Base-by-base conservation (phyloP, 2,329 filamentous ascomycete genomes). In the Parastagonospora nodorum region DNA sequence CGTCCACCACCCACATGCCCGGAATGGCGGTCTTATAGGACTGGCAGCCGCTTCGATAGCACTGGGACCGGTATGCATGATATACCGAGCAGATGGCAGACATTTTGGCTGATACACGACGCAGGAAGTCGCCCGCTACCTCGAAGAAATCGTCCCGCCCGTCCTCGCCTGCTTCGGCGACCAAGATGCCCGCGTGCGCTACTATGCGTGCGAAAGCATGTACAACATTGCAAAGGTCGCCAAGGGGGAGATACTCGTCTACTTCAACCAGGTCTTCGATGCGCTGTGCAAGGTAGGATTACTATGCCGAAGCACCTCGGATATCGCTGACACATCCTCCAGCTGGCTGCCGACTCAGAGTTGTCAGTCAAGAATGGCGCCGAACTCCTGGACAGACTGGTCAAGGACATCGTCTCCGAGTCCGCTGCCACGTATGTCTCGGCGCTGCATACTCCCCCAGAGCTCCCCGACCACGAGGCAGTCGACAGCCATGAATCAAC, bases 211-310 rank as follows among this genome's bases (percentile, higher is more conserved):
- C 77, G 94, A 99, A 79, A 95, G 92, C 74, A 99, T 99, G 94
- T 99, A 99, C 78, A 99, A 99, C 75, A 99, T 99, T 70, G 92
- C 94, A 69, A 99, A 99, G 77, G 94, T 99, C 41, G 94, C 93
- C 53, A 99, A 99, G 76, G 94, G 95, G 32, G 94, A 99, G 75
- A 94, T 99, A 15, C 77, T 99, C 59, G 84, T 95, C 35, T 99
- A 96, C 79, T 99, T 99, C 76, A 99, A 99, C 76, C 89, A 95
- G 67, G 94, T 99, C 57, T 99, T 99, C 69, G 94, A 99, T 77
- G 92, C 94, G 16, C 80, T 99, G 47, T 96, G 92, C 79, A 97
- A 97, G 84, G 92, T 95, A 56, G 37, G 55, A n/a, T 6, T 2
- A 12, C 11, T n/a, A 10, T 9, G 10, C 30, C 27, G n/a, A 8